Evolutionary conservation across 2,329 filamentous ascomycete species (phyloP), one percentile per base, ranked within the genome.

Genomic region (Chaetomium sp.): DNA sequence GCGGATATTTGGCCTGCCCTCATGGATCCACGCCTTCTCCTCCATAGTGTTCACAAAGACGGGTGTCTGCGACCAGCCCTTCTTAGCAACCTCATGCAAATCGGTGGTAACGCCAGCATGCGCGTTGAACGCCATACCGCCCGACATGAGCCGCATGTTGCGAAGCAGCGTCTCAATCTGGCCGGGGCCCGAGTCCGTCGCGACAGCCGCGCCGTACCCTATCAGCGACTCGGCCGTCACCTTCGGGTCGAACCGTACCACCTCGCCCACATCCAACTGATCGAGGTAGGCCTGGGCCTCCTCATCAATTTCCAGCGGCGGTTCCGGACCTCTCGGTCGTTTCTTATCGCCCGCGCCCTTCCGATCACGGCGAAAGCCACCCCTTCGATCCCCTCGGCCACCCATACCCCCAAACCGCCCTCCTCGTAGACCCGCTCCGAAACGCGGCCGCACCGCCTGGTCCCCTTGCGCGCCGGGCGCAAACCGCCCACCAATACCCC

Each of bases 131-230:
- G 67, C 52, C 45, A 62, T 55, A 5, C 70, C 74, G 54, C 72
- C 69, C 9, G 69, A 71, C 46, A 76, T 64, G 43, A 75, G 59
- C 12, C 73, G 69, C 65, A 74, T 71, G 59, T 68, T 66, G 12
- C 70, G 69, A 48, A 74, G 45, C 7, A 66, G 72, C 14, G 68
- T 63, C 61, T 70, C 69, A 45, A 68, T 64, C 53, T 65, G 62
- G 47, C 67, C 70, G 49, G 69, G 59, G 27, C 65, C 54, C 49
- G 66, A 64, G 42, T 64, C 58, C 19, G 64, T 68, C 2, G 72
- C 67, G n/a, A 74, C 54, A 5, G 70, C 69, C 9, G 73, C 71
- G 7, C 69, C 71, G 66, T 69, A 71, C 44, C 70, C 71, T 33
- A 62, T 58, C 44, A 76, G 68, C 32, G 68, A 62, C 48, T 65